phyloP scores from a whole-genome alignment of 768 basidiomycete genomes.

The Boletus reticuloceps region DNA sequence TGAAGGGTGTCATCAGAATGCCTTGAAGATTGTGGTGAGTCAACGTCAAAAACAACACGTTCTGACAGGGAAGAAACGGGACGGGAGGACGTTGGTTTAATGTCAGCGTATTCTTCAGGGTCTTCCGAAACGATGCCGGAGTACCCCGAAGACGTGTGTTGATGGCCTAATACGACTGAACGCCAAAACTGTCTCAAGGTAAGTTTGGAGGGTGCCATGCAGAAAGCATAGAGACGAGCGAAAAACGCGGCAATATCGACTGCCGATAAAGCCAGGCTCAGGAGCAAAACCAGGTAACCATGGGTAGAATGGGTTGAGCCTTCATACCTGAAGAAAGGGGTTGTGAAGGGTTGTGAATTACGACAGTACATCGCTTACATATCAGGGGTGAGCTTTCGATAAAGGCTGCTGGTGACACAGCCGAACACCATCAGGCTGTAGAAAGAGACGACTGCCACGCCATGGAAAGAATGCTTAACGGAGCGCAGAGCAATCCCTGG shows the following conservation, averaged over 20 bases:
- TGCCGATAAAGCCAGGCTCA: slow-evolving; percentile 44
- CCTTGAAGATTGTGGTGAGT: slow-evolving; percentile 39
- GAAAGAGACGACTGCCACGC: slow-evolving; percentile 58
- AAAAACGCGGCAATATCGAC: slow-evolving; percentile 54
- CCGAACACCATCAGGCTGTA: slow-evolving; percentile 61
- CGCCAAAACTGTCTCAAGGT: slow-evolving; percentile 53
- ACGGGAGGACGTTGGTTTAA: slow-evolving; percentile 31
- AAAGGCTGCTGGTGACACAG: slow-evolving; percentile 63
- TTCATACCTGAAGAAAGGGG: slow-evolving; percentile 55
- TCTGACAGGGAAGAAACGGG: slow-evolving; percentile 48
- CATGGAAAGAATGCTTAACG: slow-evolving; percentile 65
- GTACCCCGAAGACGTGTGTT: slow-evolving; percentile 47
- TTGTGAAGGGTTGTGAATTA: not conserved
- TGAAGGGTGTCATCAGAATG: slow-evolving; percentile 61
- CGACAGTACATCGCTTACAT: slow-evolving; percentile 51
- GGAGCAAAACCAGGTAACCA: slow-evolving; percentile 54
- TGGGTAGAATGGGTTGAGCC: slow-evolving; percentile 59
- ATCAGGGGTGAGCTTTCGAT: slow-evolving; percentile 77
- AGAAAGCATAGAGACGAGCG: slow-evolving; percentile 50
- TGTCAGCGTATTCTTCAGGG: slow-evolving; percentile 52
- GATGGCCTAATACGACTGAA: slow-evolving; percentile 51
- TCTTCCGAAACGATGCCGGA: slow-evolving; percentile 55
- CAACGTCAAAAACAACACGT: slow-evolving; percentile 48
- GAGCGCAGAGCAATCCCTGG: slow-evolving; percentile 80
- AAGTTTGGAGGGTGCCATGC: slow-evolving; percentile 42